Evolutionary conservation across 257 asterid genomes (phyloP), one percentile per base, ranked within the genome.

Genomic region (Gardenia jasminoides): DNA sequence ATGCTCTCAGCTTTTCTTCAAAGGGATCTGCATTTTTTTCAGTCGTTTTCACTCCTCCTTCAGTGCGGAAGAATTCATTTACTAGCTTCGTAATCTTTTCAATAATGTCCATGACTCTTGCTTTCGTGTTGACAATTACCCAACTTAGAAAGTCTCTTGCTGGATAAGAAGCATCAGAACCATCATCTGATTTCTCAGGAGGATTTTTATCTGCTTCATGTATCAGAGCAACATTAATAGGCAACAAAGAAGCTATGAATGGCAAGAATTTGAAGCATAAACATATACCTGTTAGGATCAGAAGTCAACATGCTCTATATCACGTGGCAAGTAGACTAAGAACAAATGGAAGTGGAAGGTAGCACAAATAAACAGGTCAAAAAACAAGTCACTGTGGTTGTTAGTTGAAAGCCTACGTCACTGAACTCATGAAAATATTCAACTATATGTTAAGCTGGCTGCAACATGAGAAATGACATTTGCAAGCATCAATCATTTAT

Each of bases 1-100:
- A 89, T 68, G 87, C 83, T 61, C 81, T 87, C 76, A 90, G 86
- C 76, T 68, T 91, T 56, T 84, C 90, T 54, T 87, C 88, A 16
- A 89, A 76, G 17, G 78, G 70, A 72, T 82, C 81, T 22, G 28
- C 71, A 7, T 1, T 30, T 12, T 41, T 87, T 12, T 44, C 79
- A 17, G 72, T 69, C 17, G 68, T 80, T 52, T 82, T 70, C 10
- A 77, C 80, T 33, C 70, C 79, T 10, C 78, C 87, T n/a, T 75
- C 80, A 6, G 61, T 77, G 33, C 47, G 84, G 43, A 91, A 79
- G 52, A 82, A 67, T 20, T 85, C 91, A 16, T 83, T 84, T 48
- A 90, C 83, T 7, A 92, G 41, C 78, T 78, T 75, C 12, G 81
- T 76, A 36, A 94, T 83, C 70, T 71, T 83, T 43, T 87, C 85